These are phyloP conservation scores for Trichoderma gamsii DNA, from an alignment of 495 filamentous ascomycete genomes.

Conservation along the genomic window DNA sequence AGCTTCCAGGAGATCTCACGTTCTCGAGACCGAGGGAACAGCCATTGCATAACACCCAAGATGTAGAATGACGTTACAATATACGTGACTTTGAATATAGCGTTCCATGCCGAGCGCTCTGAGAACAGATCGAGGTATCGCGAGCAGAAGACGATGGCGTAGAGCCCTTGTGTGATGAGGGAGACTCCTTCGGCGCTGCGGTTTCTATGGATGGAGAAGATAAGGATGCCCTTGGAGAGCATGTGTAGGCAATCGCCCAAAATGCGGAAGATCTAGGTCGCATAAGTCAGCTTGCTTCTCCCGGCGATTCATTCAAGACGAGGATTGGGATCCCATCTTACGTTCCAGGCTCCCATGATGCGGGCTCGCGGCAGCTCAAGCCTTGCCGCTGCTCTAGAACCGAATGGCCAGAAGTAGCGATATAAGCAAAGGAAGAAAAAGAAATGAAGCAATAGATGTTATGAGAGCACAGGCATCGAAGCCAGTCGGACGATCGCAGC, in stretches of 20 bases:
- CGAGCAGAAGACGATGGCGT: slow-evolving; percentile 75
- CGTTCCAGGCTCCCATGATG: slow-evolving; percentile 8
- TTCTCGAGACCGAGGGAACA: slow-evolving; percentile 84
- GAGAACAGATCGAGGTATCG: slow-evolving; percentile 82
- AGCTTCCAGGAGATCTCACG: slow-evolving; percentile 88
- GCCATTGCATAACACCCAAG: slow-evolving; percentile 75
- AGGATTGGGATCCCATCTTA: neutral
- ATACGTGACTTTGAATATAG: slow-evolving; percentile 80
- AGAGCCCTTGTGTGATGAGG: slow-evolving; percentile 88
- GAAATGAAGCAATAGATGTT: neutral
- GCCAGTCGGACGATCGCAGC: neutral
- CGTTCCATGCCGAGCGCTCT: slow-evolving; percentile 52
- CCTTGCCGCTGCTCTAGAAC: neutral
- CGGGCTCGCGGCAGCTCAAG: slow-evolving; percentile 3
- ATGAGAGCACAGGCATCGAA: neutral
- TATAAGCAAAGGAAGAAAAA: neutral
- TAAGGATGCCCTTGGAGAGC: slow-evolving; percentile 78
- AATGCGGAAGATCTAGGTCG: slow-evolving; percentile 65
- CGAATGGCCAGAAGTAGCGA: neutral
- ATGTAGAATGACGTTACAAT: slow-evolving; percentile 80
- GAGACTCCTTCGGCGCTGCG: slow-evolving; percentile 88
- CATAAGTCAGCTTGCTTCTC: neutral
- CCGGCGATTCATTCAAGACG: neutral
- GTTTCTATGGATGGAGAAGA: slow-evolving; percentile 86
- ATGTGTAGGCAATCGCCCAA: slow-evolving; percentile 78